Percentiles rank a stretch among this genome's conserved stretches.
phyloP scores from a whole-genome alignment of 257 asterid genomes.

The Solanum chilense region DNA sequence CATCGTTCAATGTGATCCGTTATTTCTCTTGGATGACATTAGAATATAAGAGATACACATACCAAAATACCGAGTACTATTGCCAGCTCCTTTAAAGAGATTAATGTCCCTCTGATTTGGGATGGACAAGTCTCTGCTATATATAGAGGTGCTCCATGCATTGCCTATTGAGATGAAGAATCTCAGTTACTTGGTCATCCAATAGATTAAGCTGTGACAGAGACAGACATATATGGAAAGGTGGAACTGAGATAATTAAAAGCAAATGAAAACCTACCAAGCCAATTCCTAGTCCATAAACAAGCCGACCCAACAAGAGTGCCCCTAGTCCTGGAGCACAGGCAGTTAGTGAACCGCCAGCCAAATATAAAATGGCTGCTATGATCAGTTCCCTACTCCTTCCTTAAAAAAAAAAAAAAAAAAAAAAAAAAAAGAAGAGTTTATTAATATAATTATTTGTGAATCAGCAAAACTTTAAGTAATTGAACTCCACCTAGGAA shows the following conservation, averaged over 20 bases:
- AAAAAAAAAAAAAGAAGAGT: background rate
- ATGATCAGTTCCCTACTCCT: conserved; percentile 82
- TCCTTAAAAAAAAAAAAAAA: conserved; percentile 31
- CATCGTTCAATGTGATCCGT: background rate
- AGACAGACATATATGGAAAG: background rate
- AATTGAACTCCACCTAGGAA: conserved; percentile 56
- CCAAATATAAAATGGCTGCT: conserved; percentile 55
- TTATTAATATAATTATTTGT: background rate
- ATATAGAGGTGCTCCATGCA: conserved; percentile 99
- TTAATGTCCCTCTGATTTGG: conserved; percentile 92
- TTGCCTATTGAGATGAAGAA: conserved; percentile 48
- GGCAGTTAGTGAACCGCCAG: conserved; percentile 71
- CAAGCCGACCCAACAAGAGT: conserved; percentile 68
- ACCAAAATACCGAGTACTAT: conserved; percentile 95
- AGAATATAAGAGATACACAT: background rate
- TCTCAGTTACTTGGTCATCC: background rate
- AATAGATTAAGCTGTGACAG: background rate
- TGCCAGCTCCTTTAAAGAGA: conserved; percentile 92
- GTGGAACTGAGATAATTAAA: background rate
- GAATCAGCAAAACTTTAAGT: background rate
- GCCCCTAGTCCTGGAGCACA: conserved; percentile 74
- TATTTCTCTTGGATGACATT: conserved; percentile 3
- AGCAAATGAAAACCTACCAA: conserved; percentile 38
- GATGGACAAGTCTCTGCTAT: conserved; percentile 97
- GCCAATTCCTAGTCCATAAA: conserved; percentile 95